Percentiles rank a stretch among this genome's conserved stretches.
Conservation (phyloP, 306 rosid genomes). For the Cicer judaicum region DNA sequence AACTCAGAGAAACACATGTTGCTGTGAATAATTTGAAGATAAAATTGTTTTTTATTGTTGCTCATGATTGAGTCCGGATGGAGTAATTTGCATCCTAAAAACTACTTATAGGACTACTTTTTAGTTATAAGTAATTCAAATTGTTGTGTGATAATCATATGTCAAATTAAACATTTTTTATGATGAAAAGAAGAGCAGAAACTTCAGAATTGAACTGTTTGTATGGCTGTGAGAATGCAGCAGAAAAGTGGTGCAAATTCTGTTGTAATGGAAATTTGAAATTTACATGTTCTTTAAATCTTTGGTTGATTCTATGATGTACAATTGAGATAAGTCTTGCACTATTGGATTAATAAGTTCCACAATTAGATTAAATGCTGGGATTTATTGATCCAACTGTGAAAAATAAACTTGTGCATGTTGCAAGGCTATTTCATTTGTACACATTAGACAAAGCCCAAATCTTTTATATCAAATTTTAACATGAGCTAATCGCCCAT, state of each 20-base stretch:
- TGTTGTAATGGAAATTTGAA: slow-evolving; percentile 16
- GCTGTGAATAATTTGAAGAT: slow-evolving; percentile 27
- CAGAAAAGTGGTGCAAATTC: not conserved
- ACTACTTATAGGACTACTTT: not conserved
- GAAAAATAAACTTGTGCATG: too few species aligned
- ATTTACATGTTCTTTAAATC: slow-evolving; percentile 12
- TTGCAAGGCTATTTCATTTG: too few species aligned
- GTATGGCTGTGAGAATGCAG: slow-evolving; percentile 18
- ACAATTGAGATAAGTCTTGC: too few species aligned
- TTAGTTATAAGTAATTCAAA: not conserved
- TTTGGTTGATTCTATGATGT: too few species aligned
- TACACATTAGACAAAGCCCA: too few species aligned
- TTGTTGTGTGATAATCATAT: slow-evolving; percentile 1
- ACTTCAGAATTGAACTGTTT: not conserved
- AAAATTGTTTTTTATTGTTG: not conserved
- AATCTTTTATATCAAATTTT: not conserved
- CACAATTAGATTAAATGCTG: too few species aligned
- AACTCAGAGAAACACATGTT: not conserved
- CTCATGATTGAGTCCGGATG: too few species aligned
- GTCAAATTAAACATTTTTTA: not conserved
- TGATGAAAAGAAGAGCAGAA: slow-evolving; percentile 15
- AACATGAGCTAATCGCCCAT: not conserved
- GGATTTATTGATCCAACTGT: too few species aligned
- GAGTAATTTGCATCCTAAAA: slow-evolving; percentile 6
- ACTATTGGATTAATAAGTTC: too few species aligned